Percentiles rank a stretch among this genome's conserved stretches.
Conservation (phyloP, 352 stramenopile species). For the Globisporangium parvum region DNA sequence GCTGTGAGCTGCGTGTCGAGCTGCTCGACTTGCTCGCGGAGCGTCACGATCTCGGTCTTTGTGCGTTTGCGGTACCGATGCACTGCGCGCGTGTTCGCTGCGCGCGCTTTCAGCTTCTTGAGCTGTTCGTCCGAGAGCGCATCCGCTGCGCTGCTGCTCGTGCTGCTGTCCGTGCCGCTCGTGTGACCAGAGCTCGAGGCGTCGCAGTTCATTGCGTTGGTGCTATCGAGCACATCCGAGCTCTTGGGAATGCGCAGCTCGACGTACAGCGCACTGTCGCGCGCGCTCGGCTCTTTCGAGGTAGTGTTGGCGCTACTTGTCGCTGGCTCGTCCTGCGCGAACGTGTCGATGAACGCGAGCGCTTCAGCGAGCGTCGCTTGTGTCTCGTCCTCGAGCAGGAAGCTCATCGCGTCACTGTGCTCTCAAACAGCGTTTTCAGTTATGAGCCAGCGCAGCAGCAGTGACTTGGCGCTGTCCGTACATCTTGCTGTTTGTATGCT, state of each 20-base stretch:
- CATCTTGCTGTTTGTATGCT: too few species aligned
- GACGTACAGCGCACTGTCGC: neutral
- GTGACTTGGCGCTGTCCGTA: too few species aligned
- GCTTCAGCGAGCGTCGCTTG: constrained; percentile 12
- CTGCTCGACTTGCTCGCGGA: constrained; percentile 1
- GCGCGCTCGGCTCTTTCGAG: neutral
- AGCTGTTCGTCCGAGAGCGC: neutral
- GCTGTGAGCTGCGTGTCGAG: neutral
- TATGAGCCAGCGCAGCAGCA: too few species aligned
- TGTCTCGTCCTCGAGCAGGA: constrained; percentile 6
- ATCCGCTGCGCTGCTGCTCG: neutral
- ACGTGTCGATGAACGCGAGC: constrained; percentile 17
- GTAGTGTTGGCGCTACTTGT: neutral
- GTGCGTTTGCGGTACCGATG: constrained; percentile 6
- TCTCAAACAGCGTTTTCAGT: too few species aligned
- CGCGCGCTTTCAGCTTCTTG: neutral
- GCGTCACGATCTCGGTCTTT: constrained; percentile 4
- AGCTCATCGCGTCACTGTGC: neutral
- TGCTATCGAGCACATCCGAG: neutral
- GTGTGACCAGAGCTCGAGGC: neutral
- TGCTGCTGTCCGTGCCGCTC: too few species aligned
- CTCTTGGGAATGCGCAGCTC: neutral
- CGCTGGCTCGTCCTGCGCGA: neutral
- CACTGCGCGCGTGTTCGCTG: constrained; percentile 1
- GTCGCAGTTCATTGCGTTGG: neutral